Percentiles rank a stretch among this genome's conserved stretches.
Conservation (phyloP, 257 asterid genomes). For the Buddleja alternifolia region DNA sequence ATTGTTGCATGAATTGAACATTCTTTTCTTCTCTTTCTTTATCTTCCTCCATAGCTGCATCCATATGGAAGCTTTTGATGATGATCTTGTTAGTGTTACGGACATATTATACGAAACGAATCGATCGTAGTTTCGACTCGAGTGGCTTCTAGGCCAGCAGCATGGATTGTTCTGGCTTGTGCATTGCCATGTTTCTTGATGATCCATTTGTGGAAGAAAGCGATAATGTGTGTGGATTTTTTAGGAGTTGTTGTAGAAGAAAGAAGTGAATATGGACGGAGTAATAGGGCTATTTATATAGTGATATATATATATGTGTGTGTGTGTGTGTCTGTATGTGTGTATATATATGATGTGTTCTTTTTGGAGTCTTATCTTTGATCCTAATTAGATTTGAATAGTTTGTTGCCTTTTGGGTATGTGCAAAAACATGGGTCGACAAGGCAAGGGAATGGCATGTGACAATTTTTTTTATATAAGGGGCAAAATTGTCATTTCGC, state of each 20-base stretch:
- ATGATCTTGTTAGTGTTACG: conserved; percentile 21
- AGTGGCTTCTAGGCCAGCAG: conserved; percentile 42
- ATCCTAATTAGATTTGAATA: neutral
- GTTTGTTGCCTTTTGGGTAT: neutral
- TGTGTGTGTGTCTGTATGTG: too few species aligned
- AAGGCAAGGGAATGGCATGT: conserved; percentile 9
- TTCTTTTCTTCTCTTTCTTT: conserved; percentile 62
- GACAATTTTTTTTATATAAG: conserved; percentile 1
- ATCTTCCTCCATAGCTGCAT: conserved; percentile 71
- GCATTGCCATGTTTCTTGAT: conserved; percentile 38
- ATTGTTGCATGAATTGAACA: conserved; percentile 25
- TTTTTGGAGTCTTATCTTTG: neutral
- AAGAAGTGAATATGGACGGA: conserved; percentile 16
- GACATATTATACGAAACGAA: conserved; percentile 33
- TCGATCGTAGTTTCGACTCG: conserved; percentile 40
- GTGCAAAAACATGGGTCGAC: conserved; percentile 22
- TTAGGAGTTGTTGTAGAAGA: neutral
- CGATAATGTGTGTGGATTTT: neutral
- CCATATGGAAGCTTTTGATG: conserved; percentile 52
- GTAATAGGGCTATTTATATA: conserved; percentile 30
- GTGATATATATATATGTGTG: conserved; percentile 16
- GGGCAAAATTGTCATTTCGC: conserved; percentile 36
- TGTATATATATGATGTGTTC: too few species aligned
- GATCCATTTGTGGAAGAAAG: conserved; percentile 34
- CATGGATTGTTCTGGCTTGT: conserved; percentile 30